phyloP scores from a whole-genome alignment of 352 stramenopile genomes.

The Peronospora farinosa region DNA sequence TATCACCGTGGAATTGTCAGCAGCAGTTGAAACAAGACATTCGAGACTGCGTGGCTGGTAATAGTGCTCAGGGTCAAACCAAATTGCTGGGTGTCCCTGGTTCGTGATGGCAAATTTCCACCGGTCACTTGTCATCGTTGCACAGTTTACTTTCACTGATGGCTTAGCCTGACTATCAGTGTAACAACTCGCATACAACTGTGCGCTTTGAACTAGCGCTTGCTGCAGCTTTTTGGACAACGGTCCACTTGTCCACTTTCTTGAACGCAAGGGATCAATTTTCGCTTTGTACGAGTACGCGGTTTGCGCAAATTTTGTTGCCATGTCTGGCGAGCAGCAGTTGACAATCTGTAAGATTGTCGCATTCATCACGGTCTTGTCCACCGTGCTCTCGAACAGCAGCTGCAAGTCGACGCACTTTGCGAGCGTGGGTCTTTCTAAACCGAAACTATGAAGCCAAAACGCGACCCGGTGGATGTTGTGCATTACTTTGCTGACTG shows the following conservation, averaged over 20 bases:
- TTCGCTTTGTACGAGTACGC: constrained; percentile 17
- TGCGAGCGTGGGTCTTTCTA: constrained; percentile 4
- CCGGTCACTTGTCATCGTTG: constrained; percentile 20
- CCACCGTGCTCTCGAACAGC: constrained; percentile 18
- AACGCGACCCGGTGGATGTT: constrained; percentile 16
- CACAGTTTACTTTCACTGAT: not conserved
- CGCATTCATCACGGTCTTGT: constrained; percentile 6
- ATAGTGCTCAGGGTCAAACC: too few species aligned
- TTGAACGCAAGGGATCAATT: not conserved
- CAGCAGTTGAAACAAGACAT: constrained; percentile 10
- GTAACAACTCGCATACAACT: constrained; percentile 17
- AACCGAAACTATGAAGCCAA: constrained; percentile 13
- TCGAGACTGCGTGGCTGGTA: constrained; percentile 28
- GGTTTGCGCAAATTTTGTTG: constrained; percentile 5
- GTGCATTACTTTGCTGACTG: constrained; percentile 23
- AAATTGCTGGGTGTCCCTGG: not conserved
- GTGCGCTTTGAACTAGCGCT: constrained; percentile 8
- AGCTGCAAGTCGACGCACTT: constrained; percentile 34
- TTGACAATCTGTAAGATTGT: constrained; percentile 17
- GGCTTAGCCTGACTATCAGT: not conserved
- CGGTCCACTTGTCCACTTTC: not conserved
- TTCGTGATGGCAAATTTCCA: constrained; percentile 24
- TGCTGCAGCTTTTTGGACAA: constrained; percentile 7
- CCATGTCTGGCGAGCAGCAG: not conserved
- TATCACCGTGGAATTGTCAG: not conserved